Evolutionary conservation across 306 rosid species (phyloP).

Genomic region (Corylus heterophylla): DNA sequence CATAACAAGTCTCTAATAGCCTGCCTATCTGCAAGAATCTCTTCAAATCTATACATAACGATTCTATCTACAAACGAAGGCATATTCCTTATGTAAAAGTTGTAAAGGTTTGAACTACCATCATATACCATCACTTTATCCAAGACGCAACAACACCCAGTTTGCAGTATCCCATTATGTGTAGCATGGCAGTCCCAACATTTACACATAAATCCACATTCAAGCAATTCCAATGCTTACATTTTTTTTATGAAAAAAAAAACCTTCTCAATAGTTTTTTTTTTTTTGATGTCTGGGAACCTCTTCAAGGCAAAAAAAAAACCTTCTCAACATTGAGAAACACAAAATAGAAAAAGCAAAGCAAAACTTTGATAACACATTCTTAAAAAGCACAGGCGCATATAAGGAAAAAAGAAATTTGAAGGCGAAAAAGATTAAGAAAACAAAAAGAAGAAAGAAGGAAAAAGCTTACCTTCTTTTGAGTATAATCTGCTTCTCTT

Average conservation of each 20-base stretch:
- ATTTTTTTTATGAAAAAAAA: neutral
- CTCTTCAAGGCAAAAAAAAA: neutral
- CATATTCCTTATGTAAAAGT: neutral
- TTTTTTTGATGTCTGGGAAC: too few relatives aligned
- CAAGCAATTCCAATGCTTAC: too few relatives aligned
- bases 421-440: neutral
- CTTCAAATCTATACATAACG: too few relatives aligned
- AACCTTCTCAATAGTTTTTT: too few relatives aligned
- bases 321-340: neutral
- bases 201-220: too few relatives aligned
- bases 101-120: neutral
- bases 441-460: too few relatives aligned
- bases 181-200: neutral
- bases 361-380: neutral
- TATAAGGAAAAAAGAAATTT: neutral
- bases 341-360: neutral
- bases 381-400: neutral
- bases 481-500: constrained; percentile 47
- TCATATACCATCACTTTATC: neutral
- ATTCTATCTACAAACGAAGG: neutral
- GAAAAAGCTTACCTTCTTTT: constrained; percentile 52
- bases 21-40: too few relatives aligned
- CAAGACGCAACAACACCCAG: neutral
- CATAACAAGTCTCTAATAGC: too few relatives aligned
- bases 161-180: neutral